Evolutionary conservation across 139 green algal genomes (phyloP).

Genomic region (Astrephomene gubernaculifera): DNA sequence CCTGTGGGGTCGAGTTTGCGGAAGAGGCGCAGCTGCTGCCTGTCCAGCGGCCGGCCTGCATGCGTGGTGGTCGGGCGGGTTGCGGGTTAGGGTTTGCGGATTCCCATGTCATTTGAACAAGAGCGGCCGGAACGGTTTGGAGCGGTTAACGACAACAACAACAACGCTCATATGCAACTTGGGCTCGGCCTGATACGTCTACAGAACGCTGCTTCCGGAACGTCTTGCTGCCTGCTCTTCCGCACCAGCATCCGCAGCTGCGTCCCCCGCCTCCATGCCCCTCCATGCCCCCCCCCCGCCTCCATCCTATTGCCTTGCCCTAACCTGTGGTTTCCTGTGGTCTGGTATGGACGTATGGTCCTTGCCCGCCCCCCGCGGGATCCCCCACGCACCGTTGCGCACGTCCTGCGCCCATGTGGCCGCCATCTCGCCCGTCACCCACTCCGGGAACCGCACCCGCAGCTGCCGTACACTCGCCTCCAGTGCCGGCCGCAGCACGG

Average conservation of each 20-base stretch:
- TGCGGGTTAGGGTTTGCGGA: not conserved
- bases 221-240: not conserved
- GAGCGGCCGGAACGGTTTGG: not conserved
- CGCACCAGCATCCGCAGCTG: not conserved
- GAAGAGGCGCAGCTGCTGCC: not conserved
- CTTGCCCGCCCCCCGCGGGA: not conserved
- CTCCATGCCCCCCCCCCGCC: not conserved
- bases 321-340: not conserved
- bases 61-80: not conserved
- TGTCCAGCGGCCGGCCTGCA: not conserved
- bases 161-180: not conserved
- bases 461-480: constrained; percentile 40
- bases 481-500: constrained; percentile 25
- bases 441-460: constrained; percentile 46
- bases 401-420: not conserved
- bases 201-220: not conserved
- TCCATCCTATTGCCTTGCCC: not conserved
- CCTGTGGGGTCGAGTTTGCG: not conserved
- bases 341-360: no score
- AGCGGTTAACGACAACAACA: not conserved
- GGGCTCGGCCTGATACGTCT: no score
- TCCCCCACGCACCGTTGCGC: not conserved
- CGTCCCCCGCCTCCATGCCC: not conserved
- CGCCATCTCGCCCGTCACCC: constrained; percentile 14
- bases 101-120: not conserved